Percentiles rank a stretch among this genome's conserved stretches.
Evolutionary conservation across 164 flowering plant species (phyloP).

Genomic region (Cinnamomum micranthum): DNA sequence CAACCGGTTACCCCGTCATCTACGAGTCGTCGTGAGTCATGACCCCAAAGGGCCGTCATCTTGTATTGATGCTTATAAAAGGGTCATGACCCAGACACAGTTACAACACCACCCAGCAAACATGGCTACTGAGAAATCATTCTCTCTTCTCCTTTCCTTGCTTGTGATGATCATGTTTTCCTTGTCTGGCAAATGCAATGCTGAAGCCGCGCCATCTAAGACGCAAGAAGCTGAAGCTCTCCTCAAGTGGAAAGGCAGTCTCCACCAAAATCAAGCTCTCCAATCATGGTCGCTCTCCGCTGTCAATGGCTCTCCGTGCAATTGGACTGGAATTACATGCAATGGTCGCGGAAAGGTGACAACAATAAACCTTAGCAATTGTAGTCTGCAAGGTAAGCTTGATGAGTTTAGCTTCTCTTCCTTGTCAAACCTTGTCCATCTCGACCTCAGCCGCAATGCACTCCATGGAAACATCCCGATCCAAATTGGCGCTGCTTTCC

Average conservation of each 20-base stretch:
- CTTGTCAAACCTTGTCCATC: conserved; percentile 16
- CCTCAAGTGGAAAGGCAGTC: neutral
- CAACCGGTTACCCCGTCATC: too few species aligned
- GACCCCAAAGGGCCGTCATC: neutral
- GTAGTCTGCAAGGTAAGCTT: conserved; percentile 13
- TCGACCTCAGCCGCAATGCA: conserved; percentile 12
- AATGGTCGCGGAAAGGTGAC: conserved; percentile 11
- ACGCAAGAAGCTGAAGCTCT: neutral
- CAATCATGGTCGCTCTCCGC: neutral
- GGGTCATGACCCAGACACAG: too few species aligned
- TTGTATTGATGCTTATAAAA: too few species aligned
- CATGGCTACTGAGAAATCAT: too few species aligned
- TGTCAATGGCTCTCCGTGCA: neutral
- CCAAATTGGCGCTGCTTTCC: conserved; percentile 18
- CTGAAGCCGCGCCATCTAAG: neutral
- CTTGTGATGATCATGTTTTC: neutral
- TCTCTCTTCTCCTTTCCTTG: neutral
- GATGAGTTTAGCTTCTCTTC: conserved; percentile 19
- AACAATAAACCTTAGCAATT: conserved; percentile 7
- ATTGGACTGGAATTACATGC: conserved; percentile 20
- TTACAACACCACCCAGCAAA: too few species aligned
- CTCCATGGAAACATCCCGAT: conserved; percentile 19
- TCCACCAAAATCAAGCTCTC: neutral
- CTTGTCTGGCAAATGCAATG: too few species aligned
- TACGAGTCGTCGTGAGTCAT: neutral